Evolutionary conservation across 768 basidiomycete genomes (phyloP).

Genomic region (Podaxis mareebaensis): DNA sequence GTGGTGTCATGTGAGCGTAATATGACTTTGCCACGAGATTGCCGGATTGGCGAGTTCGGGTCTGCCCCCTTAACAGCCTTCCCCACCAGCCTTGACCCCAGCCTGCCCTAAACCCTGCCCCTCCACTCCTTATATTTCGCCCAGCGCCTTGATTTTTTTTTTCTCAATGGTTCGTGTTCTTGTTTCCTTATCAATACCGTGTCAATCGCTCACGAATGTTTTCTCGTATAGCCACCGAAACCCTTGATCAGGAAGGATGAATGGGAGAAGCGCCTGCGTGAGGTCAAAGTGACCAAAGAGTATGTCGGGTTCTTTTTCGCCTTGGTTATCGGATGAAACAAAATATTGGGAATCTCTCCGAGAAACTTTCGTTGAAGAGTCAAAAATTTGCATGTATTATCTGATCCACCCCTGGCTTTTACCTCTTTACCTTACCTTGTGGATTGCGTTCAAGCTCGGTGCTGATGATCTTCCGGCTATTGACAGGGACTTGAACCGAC

Average conservation of each 20-base stretch:
- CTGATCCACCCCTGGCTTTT: slow-evolving; percentile 48
- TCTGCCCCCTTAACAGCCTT: neutral
- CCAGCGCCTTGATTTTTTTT: slow-evolving; percentile 18
- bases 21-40: neutral
- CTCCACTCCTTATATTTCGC: slow-evolving; percentile 30
- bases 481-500: slow-evolving; percentile 85
- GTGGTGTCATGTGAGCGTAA: neutral
- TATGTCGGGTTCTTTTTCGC: slow-evolving; percentile 51
- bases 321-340: slow-evolving; percentile 54
- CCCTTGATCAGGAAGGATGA: slow-evolving; percentile 71
- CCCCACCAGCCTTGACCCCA: neutral
- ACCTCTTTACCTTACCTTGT: slow-evolving; percentile 30
- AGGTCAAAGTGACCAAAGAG: slow-evolving; percentile 85
- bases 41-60: neutral
- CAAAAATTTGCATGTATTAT: slow-evolving; percentile 85
- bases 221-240: slow-evolving; percentile 46
- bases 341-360: slow-evolving; percentile 99
- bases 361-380: slow-evolving; percentile 61
- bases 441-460: slow-evolving; percentile 19
- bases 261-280: slow-evolving; percentile 83
- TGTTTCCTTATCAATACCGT: slow-evolving; percentile 14
- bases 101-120: slow-evolving; percentile 36
- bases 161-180: slow-evolving; percentile 37
- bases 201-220: slow-evolving; percentile 2
- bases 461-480: slow-evolving; percentile 21